Evolutionary conservation across 2,329 filamentous ascomycete genomes (phyloP).

Genomic region (Epichloe baconii): DNA sequence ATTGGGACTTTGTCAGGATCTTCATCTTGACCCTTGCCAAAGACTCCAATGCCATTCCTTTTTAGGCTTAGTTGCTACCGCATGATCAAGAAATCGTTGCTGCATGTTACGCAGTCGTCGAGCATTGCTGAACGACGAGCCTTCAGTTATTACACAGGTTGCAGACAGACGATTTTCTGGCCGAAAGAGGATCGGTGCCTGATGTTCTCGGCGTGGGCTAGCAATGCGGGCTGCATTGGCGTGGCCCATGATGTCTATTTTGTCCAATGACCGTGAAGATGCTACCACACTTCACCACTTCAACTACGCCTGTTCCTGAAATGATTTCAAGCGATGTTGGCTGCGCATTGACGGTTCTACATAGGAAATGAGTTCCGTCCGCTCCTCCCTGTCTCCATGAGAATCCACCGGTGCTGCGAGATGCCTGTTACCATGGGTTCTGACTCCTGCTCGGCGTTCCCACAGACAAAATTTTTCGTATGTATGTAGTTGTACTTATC

Average conservation of each 20-base stretch:
- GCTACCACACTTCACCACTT: slow-evolving; percentile 4
- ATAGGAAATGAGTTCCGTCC: neutral
- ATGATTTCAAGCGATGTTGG: neutral
- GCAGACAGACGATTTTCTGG: neutral
- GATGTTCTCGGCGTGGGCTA: neutral
- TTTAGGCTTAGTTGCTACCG: no score
- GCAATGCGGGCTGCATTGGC: slow-evolving; percentile 3
- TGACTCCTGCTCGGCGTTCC: no score
- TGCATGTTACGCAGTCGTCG: neutral
- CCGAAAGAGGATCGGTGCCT: neutral
- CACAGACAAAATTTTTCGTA: no score
- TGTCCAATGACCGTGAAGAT: slow-evolving; percentile 2
- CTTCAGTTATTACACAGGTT: neutral
- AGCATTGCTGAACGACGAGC: neutral
- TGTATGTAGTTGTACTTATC: no score
- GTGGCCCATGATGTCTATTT: neutral
- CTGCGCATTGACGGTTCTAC: neutral
- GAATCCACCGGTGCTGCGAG: neutral
- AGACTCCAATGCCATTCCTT: no score
- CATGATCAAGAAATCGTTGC: neutral
- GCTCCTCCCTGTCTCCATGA: neutral
- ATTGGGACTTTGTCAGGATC: no score
- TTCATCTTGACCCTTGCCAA: no score
- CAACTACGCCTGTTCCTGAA: slow-evolving; percentile 22
- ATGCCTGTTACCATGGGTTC: neutral